These are phyloP conservation scores for Neocallimastix lanati DNA, from an alignment of 192 early-diverging fungal genomes.

Conservation along the genomic window DNA sequence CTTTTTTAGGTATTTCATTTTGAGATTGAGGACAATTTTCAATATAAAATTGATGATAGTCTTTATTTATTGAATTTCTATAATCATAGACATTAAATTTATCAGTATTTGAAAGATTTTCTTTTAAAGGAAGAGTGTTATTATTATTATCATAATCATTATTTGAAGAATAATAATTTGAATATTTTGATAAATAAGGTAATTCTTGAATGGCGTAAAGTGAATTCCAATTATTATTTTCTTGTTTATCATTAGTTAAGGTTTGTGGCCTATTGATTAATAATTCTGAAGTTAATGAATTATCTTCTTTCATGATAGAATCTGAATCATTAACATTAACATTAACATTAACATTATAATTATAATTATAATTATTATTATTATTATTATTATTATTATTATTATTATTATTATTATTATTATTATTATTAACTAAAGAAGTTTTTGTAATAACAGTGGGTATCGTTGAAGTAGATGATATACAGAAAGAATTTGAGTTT, in stretches of 20 bases:
- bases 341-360: too few relatives aligned
- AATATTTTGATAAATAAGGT: background rate
- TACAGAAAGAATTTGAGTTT: background rate
- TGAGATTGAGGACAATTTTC: background rate
- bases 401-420: too few relatives aligned
- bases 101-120: too few relatives aligned
- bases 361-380: too few relatives aligned
- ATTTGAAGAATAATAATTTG: background rate
- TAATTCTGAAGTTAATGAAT: background rate
- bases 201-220: background rate
- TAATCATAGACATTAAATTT: background rate
- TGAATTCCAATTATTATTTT: background rate
- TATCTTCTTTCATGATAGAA: background rate
- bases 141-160: too few relatives aligned
- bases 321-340: background rate
- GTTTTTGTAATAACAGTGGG: background rate
- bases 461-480: background rate
- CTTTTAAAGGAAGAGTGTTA: too few relatives aligned
- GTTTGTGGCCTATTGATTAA: background rate
- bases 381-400: too few relatives aligned
- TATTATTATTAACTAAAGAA: too few relatives aligned
- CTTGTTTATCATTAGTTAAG: background rate
- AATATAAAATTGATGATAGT: background rate
- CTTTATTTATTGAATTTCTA: background rate
- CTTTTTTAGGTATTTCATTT: background rate